Evolutionary conservation across 2,329 filamentous ascomycete species (phyloP), one percentile per base, ranked within the genome.

Genomic region (Aplosporella prunicola): DNA sequence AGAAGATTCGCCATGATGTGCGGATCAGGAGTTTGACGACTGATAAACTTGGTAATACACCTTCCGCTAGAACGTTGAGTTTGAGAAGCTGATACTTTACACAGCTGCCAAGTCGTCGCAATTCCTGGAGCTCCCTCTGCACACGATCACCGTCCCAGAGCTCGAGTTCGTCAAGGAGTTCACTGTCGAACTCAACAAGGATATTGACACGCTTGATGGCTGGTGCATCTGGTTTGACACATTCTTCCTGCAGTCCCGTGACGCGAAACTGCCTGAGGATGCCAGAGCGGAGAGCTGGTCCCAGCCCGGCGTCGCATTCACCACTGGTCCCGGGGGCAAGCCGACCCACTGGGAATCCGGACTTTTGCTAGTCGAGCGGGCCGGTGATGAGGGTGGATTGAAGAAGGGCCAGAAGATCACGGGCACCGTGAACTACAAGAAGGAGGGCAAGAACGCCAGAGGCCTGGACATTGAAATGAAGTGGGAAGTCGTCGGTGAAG

Each of bases 181-280:
- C 66, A 56, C 71, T 38, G 71, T 78, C 8, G 71, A 66, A 11
- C 53, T 91, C 5, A 70, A 67, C 1, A 63, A 71, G 29, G 73
- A 81, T 43, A 66, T 80, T 39, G 76, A 82, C 42, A 65, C 69
- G 2, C 64, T 95, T n/a, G 86, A 95, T 53, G 89, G 85, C 4
- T 93, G 87, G 58, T 70, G 86, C 10, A 73, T 94, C 48, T 95
- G 88, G 85, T 95, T 95, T 56, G 89, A 96, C 57, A 89, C 82
- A 16, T 91, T 91, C 67, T 95, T 95, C 62, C 74, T 82, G 46
- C 76, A 78, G 8, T 72, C 73, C 0, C 64, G 71, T 23, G 62
- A 69, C 23, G 57, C 63, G 33, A 49, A 52, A 18, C 54, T 74
- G 31, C 66, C 66, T 7, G 61, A 65, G 5, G 61, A 40, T 9